Evolutionary conservation across 176 grass and related monocot genomes (phyloP), one percentile per base, ranked within the genome.

Genomic region (bread wheat (Triticum aestivum)): DNA sequence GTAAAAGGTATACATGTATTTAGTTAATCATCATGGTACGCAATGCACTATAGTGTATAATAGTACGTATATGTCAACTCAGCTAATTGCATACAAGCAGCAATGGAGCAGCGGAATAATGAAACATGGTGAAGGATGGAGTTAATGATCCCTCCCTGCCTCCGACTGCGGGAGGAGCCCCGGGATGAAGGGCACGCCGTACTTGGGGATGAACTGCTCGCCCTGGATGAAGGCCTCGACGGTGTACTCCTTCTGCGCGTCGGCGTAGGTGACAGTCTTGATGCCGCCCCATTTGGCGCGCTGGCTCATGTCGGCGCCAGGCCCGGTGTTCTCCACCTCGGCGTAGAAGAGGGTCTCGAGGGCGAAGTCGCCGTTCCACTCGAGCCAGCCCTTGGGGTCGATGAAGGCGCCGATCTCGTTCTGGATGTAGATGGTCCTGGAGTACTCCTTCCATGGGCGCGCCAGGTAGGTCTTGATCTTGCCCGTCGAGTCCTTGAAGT

Each of bases 361-460:
- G 0, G 61, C 96, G 49, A 92, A 91, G 80, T 88, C n/a, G 39
- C 96, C 96, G 6, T 12, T 20, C 96, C 96, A 96, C n/a, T 94
- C 93, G 21, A 94, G 86, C 96, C 93, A 98, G 0, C 96, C 96
- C 37, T 82, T 72, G 15, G 92, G 86, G 73, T 89, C 74, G 90
- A 98, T 90, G 62, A 98, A 74, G 1, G 89, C 96, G 0, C 91
- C 96, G 4, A 98, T 81, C 61, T 94, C 86, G 83, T 91, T 92
- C 79, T 98, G 93, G 81, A 98, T 72, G 84, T 75, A 86, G 21
- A 98, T 58, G 21, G 96, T 96, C 26, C 96, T 47, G 6, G 96
- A 98, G 86, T 87, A 98, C 35, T 91, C 86, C 90, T 92, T 98
- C 96, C 96, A 98, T 0, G 96, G 96, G 8, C 96, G 71, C 2